phyloP scores from a whole-genome alignment of 2,329 filamentous ascomycete species.

The Parascedosporium putredinis region DNA sequence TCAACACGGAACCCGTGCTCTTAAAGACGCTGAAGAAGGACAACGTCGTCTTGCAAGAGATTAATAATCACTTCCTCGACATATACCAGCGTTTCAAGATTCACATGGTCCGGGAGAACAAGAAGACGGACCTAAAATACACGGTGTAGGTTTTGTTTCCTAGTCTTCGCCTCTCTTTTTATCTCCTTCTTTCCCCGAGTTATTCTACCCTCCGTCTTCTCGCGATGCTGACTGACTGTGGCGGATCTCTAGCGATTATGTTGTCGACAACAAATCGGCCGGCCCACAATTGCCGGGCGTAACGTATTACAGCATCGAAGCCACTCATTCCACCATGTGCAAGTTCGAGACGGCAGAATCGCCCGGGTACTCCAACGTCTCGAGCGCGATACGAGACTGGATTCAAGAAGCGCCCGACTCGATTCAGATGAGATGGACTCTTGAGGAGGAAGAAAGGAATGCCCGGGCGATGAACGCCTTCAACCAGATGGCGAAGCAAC shows the following conservation, averaged over 20 bases:
- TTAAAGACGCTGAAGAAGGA: constrained; percentile 62
- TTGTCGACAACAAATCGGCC: constrained; percentile 62
- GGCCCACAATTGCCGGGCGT: constrained; percentile 60
- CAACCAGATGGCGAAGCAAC: constrained; percentile 30
- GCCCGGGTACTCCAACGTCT: constrained; percentile 50
- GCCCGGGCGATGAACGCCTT: constrained; percentile 32
- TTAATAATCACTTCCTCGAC: constrained; percentile 63
- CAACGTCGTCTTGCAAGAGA: constrained; percentile 63
- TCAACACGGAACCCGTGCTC: constrained; percentile 58
- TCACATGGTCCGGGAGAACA: constrained; percentile 67
- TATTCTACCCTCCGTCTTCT: neutral
- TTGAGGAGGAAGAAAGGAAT: constrained; percentile 44
- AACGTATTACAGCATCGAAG: constrained; percentile 64
- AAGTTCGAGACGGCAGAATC: constrained; percentile 56
- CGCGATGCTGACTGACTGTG: neutral
- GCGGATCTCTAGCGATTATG: constrained; percentile 30
- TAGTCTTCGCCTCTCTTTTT: neutral
- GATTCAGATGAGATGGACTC: constrained; percentile 47
- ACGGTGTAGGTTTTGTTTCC: constrained; percentile 32
- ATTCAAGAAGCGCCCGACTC: constrained; percentile 40
- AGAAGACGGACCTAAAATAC: constrained; percentile 58
- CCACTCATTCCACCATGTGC: constrained; percentile 61
- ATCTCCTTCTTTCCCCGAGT: neutral
- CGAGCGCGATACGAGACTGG: constrained; percentile 40
- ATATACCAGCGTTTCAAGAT: constrained; percentile 62